Base-by-base conservation (phyloP, 2,329 filamentous ascomycete genomes). In the Didymella pomorum region DNA sequence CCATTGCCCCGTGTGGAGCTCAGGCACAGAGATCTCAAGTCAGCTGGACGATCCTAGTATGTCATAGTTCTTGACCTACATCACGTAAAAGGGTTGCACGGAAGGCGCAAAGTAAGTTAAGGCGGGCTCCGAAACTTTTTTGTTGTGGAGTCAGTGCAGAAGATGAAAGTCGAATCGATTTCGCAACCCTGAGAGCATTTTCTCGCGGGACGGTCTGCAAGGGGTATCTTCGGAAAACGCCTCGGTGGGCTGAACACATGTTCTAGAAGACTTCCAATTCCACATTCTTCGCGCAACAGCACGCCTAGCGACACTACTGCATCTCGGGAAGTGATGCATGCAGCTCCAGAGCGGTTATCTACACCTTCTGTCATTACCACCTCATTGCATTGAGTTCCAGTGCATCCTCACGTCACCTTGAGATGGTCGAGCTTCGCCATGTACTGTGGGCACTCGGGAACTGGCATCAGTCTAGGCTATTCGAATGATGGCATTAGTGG, bases 211-310 rank as follows among this genome's bases (percentile, higher is more conserved):
- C 5, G 20, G 11, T 16, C 31, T 47, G 18, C 7, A 51, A 49
- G 51, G 42, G 47, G 35, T 29, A 41, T 35, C 41, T 20, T 51
- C 52, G 51, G 56, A 16, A 16, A 18, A 26, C 12, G 44, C 25
- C 18, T 20, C 4, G 37, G 23, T 31, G 47, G 43, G 43, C 43
- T 43, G 42, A 33, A 44, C 39, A 47, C 47, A 26, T 41, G 45
- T 55, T 59, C 56, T 55, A 48, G 56, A 59, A 55, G 45, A 59
- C 46, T 54, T 50, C 55, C 44, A 50, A 43, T 49, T 29, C 29
- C 45, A 48, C 42, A 47, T 37, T 21, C n/a, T 21, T 47, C n/a
- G 37, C 28, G 28, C 33, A 20, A 23, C 26, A 48, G 49, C 33
- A 43, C 43, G 35, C 26, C 33, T 29, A 45, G 50, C 56, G 52